A percentile compares a stretch with the other conserved stretches of the same genome.
phyloP scores from a whole-genome alignment of 2,329 filamentous ascomycete genomes.

The Magnaporthiopsis incrustans region DNA sequence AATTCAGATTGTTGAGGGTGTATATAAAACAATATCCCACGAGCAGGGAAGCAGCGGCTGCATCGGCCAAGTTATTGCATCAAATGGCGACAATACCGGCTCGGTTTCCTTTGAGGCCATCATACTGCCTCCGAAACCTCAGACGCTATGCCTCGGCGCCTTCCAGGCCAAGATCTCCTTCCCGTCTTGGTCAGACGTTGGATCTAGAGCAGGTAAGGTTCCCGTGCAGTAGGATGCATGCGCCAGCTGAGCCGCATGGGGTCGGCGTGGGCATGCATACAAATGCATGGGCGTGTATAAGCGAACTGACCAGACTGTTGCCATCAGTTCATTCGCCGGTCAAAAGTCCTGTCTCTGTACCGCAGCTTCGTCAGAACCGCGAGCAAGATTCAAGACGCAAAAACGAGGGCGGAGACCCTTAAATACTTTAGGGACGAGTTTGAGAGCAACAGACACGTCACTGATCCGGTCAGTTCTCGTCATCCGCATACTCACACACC shows the following conservation, averaged over 20 bases:
- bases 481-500: not conserved
- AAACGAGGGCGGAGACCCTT: slow-evolving; percentile 46
- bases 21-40: too few relatives aligned
- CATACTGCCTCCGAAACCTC: slow-evolving; percentile 4
- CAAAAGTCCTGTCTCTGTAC: slow-evolving; percentile 48
- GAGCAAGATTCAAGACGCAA: slow-evolving; percentile 39
- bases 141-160: slow-evolving; percentile 3
- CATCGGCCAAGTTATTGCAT: not conserved
- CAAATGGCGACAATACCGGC: not conserved
- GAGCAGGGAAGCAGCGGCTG: not conserved
- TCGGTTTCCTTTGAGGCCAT: not conserved
- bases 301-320: not conserved
- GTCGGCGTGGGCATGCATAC: not conserved
- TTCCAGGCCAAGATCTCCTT: slow-evolving; percentile 5
- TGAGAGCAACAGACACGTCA: slow-evolving; percentile 47
- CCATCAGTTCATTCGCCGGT: slow-evolving; percentile 49
- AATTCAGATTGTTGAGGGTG: too few relatives aligned
- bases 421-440: slow-evolving; percentile 53
- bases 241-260: not conserved
- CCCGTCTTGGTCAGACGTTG: slow-evolving; percentile 34
- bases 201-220: slow-evolving; percentile 51
- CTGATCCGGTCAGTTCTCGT: slow-evolving; percentile 40
- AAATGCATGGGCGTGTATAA: not conserved
- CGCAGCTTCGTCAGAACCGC: slow-evolving; percentile 49
- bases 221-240: not conserved